phyloP scores from a whole-genome alignment of 2,329 filamentous ascomycete genomes.

The Claviceps maximensis region DNA sequence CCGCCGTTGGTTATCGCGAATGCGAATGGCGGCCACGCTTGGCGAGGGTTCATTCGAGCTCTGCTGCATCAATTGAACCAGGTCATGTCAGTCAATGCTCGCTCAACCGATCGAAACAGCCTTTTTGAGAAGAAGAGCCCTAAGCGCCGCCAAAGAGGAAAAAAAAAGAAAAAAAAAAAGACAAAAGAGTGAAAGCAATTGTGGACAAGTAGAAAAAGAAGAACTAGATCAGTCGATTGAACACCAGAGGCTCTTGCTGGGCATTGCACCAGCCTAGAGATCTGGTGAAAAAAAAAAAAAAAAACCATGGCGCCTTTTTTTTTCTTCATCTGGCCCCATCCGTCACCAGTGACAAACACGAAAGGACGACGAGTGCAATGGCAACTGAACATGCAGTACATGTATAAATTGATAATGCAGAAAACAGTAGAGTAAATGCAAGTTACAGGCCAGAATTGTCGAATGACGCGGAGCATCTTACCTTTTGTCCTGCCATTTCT shows the following conservation, averaged over 20 bases:
- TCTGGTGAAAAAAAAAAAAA: neutral
- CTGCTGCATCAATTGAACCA: neutral
- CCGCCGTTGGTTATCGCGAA: constrained; percentile 40
- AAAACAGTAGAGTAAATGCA: neutral
- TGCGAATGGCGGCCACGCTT: constrained; percentile 24
- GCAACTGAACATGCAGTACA: neutral
- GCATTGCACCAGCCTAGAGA: neutral
- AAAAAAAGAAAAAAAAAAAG: too few species aligned
- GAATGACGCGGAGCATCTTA: neutral
- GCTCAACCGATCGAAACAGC: neutral
- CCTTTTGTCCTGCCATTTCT: constrained; percentile 13
- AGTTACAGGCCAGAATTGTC: neutral
- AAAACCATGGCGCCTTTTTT: neutral
- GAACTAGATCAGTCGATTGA: neutral
- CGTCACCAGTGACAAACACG: constrained; percentile 3
- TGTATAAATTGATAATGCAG: neutral
- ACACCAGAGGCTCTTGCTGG: neutral
- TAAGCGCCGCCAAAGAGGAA: neutral
- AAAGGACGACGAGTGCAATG: neutral
- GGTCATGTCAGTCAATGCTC: neutral
- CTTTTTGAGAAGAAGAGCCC: neutral
- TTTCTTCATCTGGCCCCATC: neutral
- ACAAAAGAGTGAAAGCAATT: neutral
- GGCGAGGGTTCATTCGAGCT: constrained; percentile 10
- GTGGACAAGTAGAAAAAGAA: neutral